These are phyloP conservation scores for Rhizoclosmatium globosum DNA, from an alignment of 192 early-diverging fungal genomes.

Conservation along the genomic window DNA sequence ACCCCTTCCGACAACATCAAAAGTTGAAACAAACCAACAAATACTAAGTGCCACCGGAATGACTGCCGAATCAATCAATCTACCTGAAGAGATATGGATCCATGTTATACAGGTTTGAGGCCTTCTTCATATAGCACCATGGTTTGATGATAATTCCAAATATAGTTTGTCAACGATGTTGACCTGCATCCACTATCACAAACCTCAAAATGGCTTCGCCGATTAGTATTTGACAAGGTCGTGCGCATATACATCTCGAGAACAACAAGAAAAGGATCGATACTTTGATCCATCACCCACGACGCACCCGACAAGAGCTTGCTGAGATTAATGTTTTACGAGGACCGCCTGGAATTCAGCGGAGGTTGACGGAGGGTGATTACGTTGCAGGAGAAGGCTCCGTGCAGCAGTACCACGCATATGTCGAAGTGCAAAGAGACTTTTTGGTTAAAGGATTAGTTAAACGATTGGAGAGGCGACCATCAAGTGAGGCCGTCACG, in stretches of 20 bases:
- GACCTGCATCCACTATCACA: neutral
- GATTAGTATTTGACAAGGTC: slow-evolving; percentile 15
- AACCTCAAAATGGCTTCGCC: neutral
- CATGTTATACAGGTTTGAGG: slow-evolving; percentile 5
- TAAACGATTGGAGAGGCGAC: neutral
- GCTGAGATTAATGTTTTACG: slow-evolving; percentile 11
- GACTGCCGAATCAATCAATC: neutral
- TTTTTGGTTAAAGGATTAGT: neutral
- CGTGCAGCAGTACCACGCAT: neutral
- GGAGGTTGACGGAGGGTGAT: slow-evolving; percentile 4
- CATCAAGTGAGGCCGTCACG: neutral
- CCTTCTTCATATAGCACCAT: neutral
- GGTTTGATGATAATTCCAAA: neutral
- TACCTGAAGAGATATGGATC: slow-evolving; percentile 26
- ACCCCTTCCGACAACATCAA: no score
- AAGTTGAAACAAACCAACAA: no score
- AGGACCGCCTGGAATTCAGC: slow-evolving; percentile 4
- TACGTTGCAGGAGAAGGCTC: neutral
- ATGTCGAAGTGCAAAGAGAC: neutral
- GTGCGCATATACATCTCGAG: neutral
- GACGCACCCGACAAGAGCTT: slow-evolving; percentile 2
- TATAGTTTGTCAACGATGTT: neutral
- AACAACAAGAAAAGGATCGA: neutral
- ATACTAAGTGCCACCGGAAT: no score
- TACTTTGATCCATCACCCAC: neutral